Evolutionary conservation across 192 early-diverging fungal genomes (phyloP).

Genomic region (Allomyces javanicus): DNA sequence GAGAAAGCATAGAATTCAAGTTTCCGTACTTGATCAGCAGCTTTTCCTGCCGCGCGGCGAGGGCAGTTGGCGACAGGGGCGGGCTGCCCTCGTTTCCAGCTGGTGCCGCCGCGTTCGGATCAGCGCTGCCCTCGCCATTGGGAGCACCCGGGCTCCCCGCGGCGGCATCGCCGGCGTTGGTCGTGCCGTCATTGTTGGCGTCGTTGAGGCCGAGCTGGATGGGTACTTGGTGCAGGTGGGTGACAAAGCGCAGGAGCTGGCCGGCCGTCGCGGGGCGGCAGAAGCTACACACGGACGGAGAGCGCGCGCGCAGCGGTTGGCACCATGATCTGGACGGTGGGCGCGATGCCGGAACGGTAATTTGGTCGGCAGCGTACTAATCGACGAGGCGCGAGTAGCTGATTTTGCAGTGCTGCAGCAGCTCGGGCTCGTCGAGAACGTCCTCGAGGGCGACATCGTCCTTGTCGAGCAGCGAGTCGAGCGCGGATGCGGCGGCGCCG

Average conservation of each 20-base stretch:
- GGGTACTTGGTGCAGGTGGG: not conserved
- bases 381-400: conserved; percentile 80
- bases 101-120: not conserved
- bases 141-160: not conserved
- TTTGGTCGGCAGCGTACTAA: conserved; percentile 28
- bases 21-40: not conserved
- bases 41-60: conserved; percentile 1
- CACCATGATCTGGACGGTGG: too few relatives aligned
- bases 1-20: conserved; percentile 1
- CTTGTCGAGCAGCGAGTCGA: conserved; percentile 81
- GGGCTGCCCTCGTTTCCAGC: too few relatives aligned
- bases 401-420: conserved; percentile 85
- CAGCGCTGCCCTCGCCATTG: not conserved
- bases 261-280: not conserved
- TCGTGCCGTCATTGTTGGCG: not conserved
- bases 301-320: too few relatives aligned
- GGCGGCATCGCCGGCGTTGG: not conserved
- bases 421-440: conserved; percentile 75
- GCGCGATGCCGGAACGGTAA: not conserved
- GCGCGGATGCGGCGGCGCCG: conserved; percentile 69
- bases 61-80: not conserved
- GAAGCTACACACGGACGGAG: not conserved
- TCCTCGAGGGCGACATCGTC: conserved; percentile 78
- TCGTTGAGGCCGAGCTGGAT: not conserved
- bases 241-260: not conserved